Evolutionary conservation across 78 protist species (phyloP), one percentile per base, ranked within the genome.

Genomic region (Dictyostelium intermedium): DNA sequence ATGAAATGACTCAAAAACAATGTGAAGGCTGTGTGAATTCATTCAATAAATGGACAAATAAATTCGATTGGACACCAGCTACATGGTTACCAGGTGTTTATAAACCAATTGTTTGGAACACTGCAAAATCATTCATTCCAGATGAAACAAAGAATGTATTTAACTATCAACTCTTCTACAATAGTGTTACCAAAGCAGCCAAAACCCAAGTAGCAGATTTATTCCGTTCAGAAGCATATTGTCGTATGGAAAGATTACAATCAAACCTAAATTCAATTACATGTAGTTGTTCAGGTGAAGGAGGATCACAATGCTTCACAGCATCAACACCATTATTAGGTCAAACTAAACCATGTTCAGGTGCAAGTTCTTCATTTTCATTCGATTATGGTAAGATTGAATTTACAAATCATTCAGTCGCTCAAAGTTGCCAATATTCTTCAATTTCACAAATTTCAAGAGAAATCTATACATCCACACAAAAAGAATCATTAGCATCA

Each of bases 21-120:
- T 85, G 91, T 18, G 43, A 69, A 14, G 66, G 41, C 10, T 74
- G 91, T 74, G 5, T 2, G 1, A 73, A 85, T 35, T 10, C 43
- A 9, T 50, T 53, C 37, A 34, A 43, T 32, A n/a, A 47, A 50
- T 85, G 83, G 83, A 47, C 32, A 23, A 72, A 72, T n/a, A 85
- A 39, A 30, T 85, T 50, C 39, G 11, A 45, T 9, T 85, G 91
- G 91, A 53, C 23, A 1, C n/a, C 91, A 35, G 91, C 53, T n/a
- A 47, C 14, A 16, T 85, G 91, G 91, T 14, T 14, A 30, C 91
- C 91, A 20, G 82, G 83, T 73, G 83, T 85, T 30, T 72, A 34
- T 34, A 72, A 14, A 14, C 5, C 20, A 14, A 32, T 13, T 10
- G 37, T 16, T 9, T 78, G 85, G 85, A 41, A 43, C 1, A 20